These are phyloP conservation scores for Balakata baccata DNA, from an alignment of 345 rosid genomes.

Conservation along the genomic window DNA sequence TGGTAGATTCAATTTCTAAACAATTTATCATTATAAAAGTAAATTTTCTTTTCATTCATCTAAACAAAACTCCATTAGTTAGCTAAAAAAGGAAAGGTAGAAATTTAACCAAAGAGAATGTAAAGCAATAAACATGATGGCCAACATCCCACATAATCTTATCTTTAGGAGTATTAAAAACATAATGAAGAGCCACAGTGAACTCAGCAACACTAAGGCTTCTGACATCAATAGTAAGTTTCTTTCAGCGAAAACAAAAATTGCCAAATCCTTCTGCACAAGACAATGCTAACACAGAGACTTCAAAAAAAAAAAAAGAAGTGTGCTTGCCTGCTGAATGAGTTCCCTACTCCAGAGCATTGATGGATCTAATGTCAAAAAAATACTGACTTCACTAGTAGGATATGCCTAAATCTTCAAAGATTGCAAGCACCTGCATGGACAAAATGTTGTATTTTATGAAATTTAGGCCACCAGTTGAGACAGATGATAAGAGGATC, in stretches of 20 bases:
- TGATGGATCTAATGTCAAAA: constrained; percentile 92
- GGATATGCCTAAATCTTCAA: constrained; percentile 97
- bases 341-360: constrained; percentile 97
- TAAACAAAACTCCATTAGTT: background rate
- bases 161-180: constrained; percentile 85
- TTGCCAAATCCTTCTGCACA: background rate
- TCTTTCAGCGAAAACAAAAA: constrained; percentile 15
- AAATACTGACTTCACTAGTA: constrained; percentile 98
- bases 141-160: constrained; percentile 97
- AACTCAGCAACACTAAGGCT: constrained; percentile 99
- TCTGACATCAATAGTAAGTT: no score
- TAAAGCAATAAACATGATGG: constrained; percentile 58
- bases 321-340: constrained; percentile 90
- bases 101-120: background rate
- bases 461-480: constrained; percentile 2
- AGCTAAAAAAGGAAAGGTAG: no score
- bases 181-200: constrained; percentile 94
- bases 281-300: background rate
- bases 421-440: constrained; percentile 83
- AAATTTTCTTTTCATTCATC: background rate
- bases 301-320: constrained; percentile 3
- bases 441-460: background rate
- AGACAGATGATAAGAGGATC: constrained; percentile 6
- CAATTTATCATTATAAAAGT: background rate
- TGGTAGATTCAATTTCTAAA: background rate